Conservation (phyloP, 306 rosid species). For the Trifolium subterraneum region DNA sequence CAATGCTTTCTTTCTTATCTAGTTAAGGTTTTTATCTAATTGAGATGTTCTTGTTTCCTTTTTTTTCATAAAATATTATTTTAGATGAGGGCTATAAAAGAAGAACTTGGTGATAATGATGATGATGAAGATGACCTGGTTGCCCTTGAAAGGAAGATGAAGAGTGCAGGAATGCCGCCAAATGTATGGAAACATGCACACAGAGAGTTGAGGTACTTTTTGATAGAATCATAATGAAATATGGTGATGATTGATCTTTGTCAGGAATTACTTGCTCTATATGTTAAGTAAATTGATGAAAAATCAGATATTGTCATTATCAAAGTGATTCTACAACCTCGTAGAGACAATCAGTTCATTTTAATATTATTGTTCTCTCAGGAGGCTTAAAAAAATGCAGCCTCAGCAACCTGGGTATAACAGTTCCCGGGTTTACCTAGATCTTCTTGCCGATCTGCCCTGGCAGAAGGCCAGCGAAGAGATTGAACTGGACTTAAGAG, state of each 20-base stretch:
- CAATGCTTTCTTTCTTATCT: constrained; percentile 29
- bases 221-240: constrained; percentile 28
- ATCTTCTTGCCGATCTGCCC: constrained; percentile 97
- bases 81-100: constrained; percentile 99
- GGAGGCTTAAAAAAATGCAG: constrained; percentile 99
- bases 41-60: constrained; percentile 33
- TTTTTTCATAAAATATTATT: constrained; percentile 44
- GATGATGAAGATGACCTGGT: constrained; percentile 95
- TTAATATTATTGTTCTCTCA: constrained; percentile 45
- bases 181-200: constrained; percentile 97
- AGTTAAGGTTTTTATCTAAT: constrained; percentile 35
- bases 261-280: constrained; percentile 21
- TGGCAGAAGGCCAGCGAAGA: constrained; percentile 92
- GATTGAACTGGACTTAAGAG: constrained; percentile 81
- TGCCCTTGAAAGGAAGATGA: constrained; percentile 93
- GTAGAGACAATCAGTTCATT: constrained; percentile 30
- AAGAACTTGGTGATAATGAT: constrained; percentile 98
- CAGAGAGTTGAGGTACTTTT: constrained; percentile 86
- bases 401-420: constrained; percentile 99
- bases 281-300: constrained; percentile 8
- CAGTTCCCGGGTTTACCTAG: constrained; percentile 92
- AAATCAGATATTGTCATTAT: constrained; percentile 17
- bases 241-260: constrained; percentile 29
- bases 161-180: constrained; percentile 96
- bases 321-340: constrained; percentile 27